phyloP scores from a whole-genome alignment of 176 grass and related monocot genomes.

The Microstegium vimineum region DNA sequence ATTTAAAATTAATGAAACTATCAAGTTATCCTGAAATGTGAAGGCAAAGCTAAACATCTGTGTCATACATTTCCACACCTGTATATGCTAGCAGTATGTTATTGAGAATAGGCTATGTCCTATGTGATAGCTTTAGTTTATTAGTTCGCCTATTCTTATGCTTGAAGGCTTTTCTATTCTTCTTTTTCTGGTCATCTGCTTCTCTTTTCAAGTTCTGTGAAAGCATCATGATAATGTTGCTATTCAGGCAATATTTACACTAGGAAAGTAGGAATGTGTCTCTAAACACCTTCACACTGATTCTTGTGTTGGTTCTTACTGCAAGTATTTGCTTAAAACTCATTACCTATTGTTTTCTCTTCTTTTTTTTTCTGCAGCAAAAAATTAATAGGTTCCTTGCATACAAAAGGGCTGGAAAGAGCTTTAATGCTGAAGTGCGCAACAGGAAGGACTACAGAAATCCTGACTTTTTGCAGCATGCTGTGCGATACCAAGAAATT shows the following conservation, averaged over 20 bases:
- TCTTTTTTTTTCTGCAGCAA: conserved; percentile 52
- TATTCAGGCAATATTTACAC: neutral
- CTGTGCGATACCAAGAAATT: conserved; percentile 97
- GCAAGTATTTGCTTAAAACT: neutral
- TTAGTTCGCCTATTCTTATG: neutral
- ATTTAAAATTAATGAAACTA: neutral
- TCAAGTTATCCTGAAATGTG: neutral
- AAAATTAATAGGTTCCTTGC: conserved; percentile 77
- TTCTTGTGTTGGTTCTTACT: neutral
- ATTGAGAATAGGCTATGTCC: neutral
- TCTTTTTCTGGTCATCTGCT: neutral
- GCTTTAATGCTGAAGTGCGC: conserved; percentile 94
- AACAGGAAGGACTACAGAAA: conserved; percentile 95
- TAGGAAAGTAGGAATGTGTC: neutral
- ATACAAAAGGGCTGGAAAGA: conserved; percentile 74
- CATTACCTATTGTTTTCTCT: conserved; percentile 1
- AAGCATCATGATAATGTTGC: neutral
- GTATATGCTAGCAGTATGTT: neutral
- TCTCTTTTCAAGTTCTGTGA: conserved; percentile 13
- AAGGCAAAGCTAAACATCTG: neutral
- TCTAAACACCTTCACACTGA: neutral
- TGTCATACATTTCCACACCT: neutral
- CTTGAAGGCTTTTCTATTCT: neutral
- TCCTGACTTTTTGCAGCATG: conserved; percentile 96
- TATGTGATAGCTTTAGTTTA: neutral